Percentiles rank a stretch among this genome's conserved stretches.
phyloP scores from a whole-genome alignment of 306 rosid species.

The Luffa aegyptiaca region DNA sequence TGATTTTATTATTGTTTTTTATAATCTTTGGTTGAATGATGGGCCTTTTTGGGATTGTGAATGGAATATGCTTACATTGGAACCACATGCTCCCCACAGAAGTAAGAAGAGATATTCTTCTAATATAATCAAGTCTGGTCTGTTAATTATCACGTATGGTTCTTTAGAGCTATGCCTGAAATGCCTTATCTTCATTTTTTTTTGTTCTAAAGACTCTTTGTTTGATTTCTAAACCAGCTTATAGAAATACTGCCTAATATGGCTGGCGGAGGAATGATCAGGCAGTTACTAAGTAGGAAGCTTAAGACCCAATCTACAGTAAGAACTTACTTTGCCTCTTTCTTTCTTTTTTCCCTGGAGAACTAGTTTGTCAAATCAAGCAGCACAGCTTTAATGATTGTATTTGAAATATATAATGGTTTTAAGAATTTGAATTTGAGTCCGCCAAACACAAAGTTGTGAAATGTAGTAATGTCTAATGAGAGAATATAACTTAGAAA shows the following conservation, averaged over 20 bases:
- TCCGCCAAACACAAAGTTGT: background rate
- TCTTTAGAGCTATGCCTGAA: background rate
- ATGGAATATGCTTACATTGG: background rate
- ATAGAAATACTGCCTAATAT: conserved; percentile 31
- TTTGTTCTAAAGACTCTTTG: background rate
- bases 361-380: background rate
- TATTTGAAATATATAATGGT: background rate
- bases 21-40: background rate
- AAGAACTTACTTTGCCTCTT: background rate
- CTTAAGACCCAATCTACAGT: conserved; percentile 18
- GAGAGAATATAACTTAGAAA: background rate
- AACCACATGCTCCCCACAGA: background rate
- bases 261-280: conserved; percentile 68
- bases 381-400: background rate
- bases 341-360: background rate
- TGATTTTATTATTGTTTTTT: background rate
- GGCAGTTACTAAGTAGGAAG: conserved; percentile 48
- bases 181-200: background rate
- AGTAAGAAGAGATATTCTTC: background rate
- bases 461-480: background rate
- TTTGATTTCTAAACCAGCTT: background rate
- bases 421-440: background rate
- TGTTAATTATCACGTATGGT: background rate
- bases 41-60: background rate
- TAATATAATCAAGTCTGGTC: background rate